Evolutionary conservation across 1,139 yeast genomes (phyloP), one percentile per base, ranked within the genome.

Genomic region (Suzukiozyma palmioleophila): DNA sequence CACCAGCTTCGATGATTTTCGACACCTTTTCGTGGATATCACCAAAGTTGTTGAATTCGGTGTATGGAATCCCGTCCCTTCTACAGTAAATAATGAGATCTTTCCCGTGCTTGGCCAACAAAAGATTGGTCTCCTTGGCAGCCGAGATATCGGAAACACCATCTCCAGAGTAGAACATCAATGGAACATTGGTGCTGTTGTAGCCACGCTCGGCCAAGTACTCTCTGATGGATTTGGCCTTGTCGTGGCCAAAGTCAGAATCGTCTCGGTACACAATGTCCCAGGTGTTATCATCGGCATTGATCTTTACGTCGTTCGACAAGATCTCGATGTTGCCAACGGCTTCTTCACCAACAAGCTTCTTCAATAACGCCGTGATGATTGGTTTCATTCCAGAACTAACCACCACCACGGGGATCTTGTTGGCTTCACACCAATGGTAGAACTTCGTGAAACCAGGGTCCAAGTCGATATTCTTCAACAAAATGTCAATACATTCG

Each of bases 121-220:
- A 69, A 52, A 90, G 70, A 60, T 94, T 90, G 37, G 98, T 89
- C 60, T 92, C 97, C 57, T 84, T 82, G 26, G 97, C 97, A 21
- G 98, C 98, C 45, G 89, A 80, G 50, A 92, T 71, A 60, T 92
- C 99, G 40, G 95, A 83, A 24, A 92, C 97, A 44, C 99, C 99
- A 59, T 92, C 98, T 42, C 98, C 98, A 57, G 95, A 86, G 69
- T 92, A 92, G 59, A 90, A 86, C 52, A 89, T 71, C 34, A 71
- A 67, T 9, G 92, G 89, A 8, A 47, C 40, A 26, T 46, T 45
- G 8, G 48, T 39, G 13, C 55, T 48, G 12, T 39, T 35, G 66
- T 64, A 56, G 54, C 66, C 51, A 70, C 75, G 59, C 59, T 66
- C 47, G 45, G 57, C 51, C 60, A 72, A 76, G 56, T 78, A 85